These are phyloP conservation scores for Umbelopsis sp. DNA, from an alignment of 192 early-diverging fungal species.

Conservation along the genomic window DNA sequence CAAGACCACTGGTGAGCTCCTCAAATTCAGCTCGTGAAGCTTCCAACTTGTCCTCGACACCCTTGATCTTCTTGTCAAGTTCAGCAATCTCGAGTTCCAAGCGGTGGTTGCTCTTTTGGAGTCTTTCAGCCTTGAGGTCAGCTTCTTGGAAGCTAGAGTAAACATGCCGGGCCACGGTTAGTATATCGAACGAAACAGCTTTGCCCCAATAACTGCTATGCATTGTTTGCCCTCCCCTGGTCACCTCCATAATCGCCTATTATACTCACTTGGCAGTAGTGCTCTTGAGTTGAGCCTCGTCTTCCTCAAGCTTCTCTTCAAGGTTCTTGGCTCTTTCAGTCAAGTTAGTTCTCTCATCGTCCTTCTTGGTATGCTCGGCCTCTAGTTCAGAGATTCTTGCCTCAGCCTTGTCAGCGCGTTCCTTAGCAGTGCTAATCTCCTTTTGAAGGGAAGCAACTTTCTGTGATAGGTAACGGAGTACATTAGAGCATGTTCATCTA, in stretches of 20 bases:
- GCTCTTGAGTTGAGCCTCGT: conserved; percentile 32
- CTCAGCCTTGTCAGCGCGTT: conserved; percentile 34
- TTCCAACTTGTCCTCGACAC: conserved; percentile 66
- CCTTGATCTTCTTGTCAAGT: conserved; percentile 77
- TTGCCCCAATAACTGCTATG: too few relatives aligned
- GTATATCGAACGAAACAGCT: neutral
- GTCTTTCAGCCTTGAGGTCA: conserved; percentile 83
- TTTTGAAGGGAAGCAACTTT: conserved; percentile 48
- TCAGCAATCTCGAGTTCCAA: conserved; percentile 75
- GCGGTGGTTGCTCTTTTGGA: conserved; percentile 82
- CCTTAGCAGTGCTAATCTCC: conserved; percentile 40
- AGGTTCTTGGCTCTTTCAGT: conserved; percentile 33
- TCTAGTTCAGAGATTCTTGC: conserved; percentile 36
- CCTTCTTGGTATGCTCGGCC: conserved; percentile 43
- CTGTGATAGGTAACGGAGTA: conserved; percentile 13
- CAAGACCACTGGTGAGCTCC: conserved; percentile 73
- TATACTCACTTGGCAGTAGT: conserved; percentile 37
- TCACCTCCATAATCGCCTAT: neutral
- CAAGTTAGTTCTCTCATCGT: conserved; percentile 39
- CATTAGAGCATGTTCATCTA: neutral
- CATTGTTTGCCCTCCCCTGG: too few relatives aligned
- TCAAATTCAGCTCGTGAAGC: conserved; percentile 79
- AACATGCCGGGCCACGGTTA: neutral
- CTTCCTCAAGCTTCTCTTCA: conserved; percentile 36
- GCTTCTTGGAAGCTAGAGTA: conserved; percentile 48